phyloP scores from a whole-genome alignment of 148 eudicot species.

The Dysphania ambrosioides region DNA sequence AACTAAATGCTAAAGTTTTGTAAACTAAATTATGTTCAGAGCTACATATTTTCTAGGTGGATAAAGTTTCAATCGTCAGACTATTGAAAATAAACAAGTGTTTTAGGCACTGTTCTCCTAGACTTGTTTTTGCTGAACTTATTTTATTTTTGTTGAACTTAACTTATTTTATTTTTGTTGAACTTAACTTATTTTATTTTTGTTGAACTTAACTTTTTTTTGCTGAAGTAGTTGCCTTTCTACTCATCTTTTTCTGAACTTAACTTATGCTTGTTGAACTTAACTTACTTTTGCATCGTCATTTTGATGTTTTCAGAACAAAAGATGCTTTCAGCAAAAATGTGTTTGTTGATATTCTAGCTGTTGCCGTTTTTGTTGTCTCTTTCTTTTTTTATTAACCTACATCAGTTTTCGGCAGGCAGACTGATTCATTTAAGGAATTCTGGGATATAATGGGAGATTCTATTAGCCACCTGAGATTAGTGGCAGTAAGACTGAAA shows the following conservation, averaged over 20 bases:
- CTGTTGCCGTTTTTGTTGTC: background rate
- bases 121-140: too few species aligned
- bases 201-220: too few species aligned
- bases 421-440: constrained; percentile 46
- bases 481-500: constrained; percentile 62
- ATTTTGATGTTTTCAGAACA: background rate
- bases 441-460: constrained; percentile 72
- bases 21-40: background rate
- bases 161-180: too few species aligned
- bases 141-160: too few species aligned
- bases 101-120: too few species aligned
- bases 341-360: background rate
- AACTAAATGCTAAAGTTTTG: too few species aligned
- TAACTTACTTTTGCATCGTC: too few species aligned
- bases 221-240: too few species aligned
- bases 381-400: constrained; percentile 5
- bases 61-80: background rate
- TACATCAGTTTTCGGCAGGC: constrained; percentile 38
- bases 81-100: background rate
- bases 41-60: background rate
- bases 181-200: too few species aligned
- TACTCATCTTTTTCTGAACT: too few species aligned
- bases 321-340: background rate
- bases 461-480: constrained; percentile 54
- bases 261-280: too few species aligned